phyloP scores from a whole-genome alignment of 305 asterid genomes.

The Stenogyne calaminthoides region DNA sequence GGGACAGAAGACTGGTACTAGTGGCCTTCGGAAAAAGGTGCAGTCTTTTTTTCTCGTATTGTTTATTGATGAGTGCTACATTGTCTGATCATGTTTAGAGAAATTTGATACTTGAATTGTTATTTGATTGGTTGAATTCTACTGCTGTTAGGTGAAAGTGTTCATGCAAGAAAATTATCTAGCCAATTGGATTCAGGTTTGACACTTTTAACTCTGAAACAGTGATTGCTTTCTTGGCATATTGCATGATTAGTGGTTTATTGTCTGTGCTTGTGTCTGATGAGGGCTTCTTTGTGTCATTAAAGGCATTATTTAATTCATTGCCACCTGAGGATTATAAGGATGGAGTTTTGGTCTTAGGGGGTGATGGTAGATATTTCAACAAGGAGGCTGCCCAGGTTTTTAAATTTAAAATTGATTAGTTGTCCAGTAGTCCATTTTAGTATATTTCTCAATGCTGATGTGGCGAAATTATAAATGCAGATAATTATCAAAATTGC shows the following conservation, averaged over 20 bases:
- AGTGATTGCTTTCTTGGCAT: neutral
- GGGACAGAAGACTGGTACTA: constrained; percentile 96
- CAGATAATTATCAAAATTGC: constrained; percentile 93
- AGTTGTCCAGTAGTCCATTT: neutral
- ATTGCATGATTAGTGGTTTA: constrained; percentile 20
- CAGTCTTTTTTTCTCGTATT: neutral
- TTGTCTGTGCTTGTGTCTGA: constrained; percentile 21
- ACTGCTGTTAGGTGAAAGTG: constrained; percentile 66
- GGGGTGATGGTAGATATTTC: constrained; percentile 98
- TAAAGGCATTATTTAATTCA: constrained; percentile 86
- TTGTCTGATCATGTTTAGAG: constrained; percentile 18
- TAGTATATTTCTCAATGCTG: constrained; percentile 25
- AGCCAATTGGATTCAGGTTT: constrained; percentile 98
- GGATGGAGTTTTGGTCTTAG: constrained; percentile 81
- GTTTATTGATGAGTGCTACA: constrained; percentile 16
- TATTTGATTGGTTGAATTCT: constrained; percentile 33
- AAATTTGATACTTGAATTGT: constrained; percentile 12
- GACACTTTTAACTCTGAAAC: constrained; percentile 23
- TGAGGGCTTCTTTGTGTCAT: constrained; percentile 34
- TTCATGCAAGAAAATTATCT: constrained; percentile 89
- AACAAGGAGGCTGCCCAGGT: constrained; percentile 98
- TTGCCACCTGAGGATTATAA: constrained; percentile 86
- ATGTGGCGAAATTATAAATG: constrained; percentile 33
- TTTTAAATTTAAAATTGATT: constrained; percentile 6
- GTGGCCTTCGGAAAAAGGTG: constrained; percentile 96